Evolutionary conservation across 257 asterid genomes (phyloP).

Genomic region (Gentiana macrophylla): DNA sequence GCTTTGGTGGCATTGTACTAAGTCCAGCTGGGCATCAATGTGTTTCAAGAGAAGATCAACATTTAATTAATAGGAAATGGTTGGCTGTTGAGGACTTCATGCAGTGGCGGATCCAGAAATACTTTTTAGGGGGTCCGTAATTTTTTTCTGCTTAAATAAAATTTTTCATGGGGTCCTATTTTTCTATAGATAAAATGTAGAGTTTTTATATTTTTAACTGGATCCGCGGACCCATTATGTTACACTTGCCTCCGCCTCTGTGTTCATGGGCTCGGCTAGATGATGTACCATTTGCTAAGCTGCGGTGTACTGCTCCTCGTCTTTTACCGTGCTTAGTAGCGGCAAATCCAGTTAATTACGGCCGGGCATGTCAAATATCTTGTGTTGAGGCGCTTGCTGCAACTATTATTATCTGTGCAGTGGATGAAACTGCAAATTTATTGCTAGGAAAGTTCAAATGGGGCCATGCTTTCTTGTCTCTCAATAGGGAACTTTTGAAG

Average conservation of each 20-base stretch:
- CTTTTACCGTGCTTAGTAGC: constrained; percentile 99
- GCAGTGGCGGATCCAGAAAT: no score
- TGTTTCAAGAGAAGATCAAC: constrained; percentile 80
- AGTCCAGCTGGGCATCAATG: constrained; percentile 93
- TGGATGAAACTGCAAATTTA: background rate
- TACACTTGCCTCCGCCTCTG: no score
- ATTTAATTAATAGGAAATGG: constrained; percentile 60
- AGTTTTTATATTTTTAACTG: no score
- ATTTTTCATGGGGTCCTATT: no score
- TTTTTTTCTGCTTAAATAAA: no score
- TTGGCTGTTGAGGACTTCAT: constrained; percentile 76
- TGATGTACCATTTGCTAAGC: constrained; percentile 93
- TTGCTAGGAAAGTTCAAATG: no score
- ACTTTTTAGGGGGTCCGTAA: no score
- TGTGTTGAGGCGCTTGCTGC: constrained; percentile 99
- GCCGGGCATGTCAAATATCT: constrained; percentile 93
- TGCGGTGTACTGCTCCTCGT: constrained; percentile 94
- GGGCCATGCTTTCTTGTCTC: no score
- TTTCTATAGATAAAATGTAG: no score
- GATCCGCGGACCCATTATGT: no score
- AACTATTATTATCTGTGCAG: constrained; percentile 51
- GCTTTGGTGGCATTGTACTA: constrained; percentile 83
- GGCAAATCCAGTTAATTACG: constrained; percentile 98
- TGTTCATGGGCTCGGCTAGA: constrained; percentile 98
- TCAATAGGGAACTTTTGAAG: constrained; percentile 68